phyloP scores from a whole-genome alignment of 164 flowering plant genomes.

The Sextonia rubra region DNA sequence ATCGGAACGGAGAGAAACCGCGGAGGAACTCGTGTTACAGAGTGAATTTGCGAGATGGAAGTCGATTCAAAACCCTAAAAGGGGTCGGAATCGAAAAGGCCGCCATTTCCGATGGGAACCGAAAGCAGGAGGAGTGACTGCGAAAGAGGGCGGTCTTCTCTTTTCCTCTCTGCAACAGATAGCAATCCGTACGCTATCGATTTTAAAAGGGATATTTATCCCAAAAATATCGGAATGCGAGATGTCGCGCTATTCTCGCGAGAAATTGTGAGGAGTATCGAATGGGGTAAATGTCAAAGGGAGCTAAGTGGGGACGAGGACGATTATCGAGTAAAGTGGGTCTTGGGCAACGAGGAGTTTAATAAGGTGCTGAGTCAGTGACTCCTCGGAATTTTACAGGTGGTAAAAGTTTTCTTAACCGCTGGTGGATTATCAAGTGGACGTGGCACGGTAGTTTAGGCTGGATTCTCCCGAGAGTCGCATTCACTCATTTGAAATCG shows the following conservation, averaged over 20 bases:
- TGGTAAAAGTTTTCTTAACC: too few relatives aligned
- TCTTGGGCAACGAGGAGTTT: too few relatives aligned
- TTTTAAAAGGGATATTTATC: background rate
- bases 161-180: background rate
- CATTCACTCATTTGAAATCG: too few relatives aligned
- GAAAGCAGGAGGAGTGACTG: background rate
- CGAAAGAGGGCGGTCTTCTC: background rate
- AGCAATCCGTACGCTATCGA: background rate
- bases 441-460: too few relatives aligned
- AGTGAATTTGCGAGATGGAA: background rate
- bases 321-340: too few relatives aligned
- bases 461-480: too few relatives aligned
- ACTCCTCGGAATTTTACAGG: too few relatives aligned
- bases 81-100: constrained; percentile 9
- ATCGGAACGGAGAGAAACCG: background rate
- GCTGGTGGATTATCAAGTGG: too few relatives aligned
- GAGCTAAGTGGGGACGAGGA: too few relatives aligned
- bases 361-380: too few relatives aligned
- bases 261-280: background rate
- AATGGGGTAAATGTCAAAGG: background rate
- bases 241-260: background rate
- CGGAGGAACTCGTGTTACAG: constrained; percentile 9
- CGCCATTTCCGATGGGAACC: constrained; percentile 13
- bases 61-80: constrained; percentile 8
- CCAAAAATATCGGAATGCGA: background rate